Base-by-base conservation (phyloP, 1,284 basidiomycete species). In the Ustilago lituana region DNA sequence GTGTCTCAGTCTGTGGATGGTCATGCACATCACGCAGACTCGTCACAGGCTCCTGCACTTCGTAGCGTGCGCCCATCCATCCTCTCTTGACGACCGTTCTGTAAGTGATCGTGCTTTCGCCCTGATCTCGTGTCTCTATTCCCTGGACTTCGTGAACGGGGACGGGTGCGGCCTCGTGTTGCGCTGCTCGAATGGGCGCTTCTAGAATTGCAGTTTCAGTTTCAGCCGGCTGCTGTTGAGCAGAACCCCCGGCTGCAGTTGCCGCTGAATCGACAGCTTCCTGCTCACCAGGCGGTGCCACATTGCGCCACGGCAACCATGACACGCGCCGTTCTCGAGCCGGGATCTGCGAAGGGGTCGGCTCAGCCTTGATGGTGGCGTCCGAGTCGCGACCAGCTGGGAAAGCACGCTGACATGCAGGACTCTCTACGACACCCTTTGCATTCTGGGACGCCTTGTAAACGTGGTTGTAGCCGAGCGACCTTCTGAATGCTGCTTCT, bases 291-390 rank as follows among this genome's bases (percentile, higher is more conserved):
- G 43, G 24, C 8, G 49, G 46, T n/a, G 55, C 40, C 3, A 41
- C 36, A n/a, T 65, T 64, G 3, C 67, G 56, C 67, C 67, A 70
- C 26, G 62, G 67, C 22, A 70, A n/a, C 67, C 67, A 70, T 4
- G 51, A 56, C 4, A 51, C 62, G 6, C 61, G 31, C 17, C 67
- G 39, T 19, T 64, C 56, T 12, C 61, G 44, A 2, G 29, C 31
- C 14, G 36, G 37, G 0, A 54, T 5, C n/a, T 55, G 55, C 17
- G 26, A 20, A 5, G 36, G 15, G 19, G 20, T 14, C 5, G 53
- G 22, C 39, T 48, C 41, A 10, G 36, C 60, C n/a, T 51, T 44
- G 23, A 57, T 49, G 4, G 66, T 64, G 2, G 56, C 55, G 31
- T 53, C 66, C 22, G 54, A 54, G 20, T 62, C 55, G 3, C 50